Evolutionary conservation across 169 alveolate species (phyloP), one percentile per base, ranked within the genome.

Genomic region (Eimeria zaria): DNA sequence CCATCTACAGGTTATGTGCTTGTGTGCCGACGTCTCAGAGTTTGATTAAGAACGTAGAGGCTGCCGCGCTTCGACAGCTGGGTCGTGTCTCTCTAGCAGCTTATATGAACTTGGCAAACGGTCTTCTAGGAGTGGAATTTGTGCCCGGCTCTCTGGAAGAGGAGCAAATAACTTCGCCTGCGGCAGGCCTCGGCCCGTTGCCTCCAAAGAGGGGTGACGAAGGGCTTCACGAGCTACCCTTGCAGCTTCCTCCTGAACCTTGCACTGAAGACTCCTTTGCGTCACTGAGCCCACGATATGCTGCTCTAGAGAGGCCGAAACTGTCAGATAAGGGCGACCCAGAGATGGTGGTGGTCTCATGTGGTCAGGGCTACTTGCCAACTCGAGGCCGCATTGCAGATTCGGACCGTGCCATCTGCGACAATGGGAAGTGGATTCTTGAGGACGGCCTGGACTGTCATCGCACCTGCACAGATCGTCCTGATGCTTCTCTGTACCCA

Each of bases 381-480:
- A 22, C 76, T 36, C 30, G 89, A 53, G 97, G 81, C 41, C 96
- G 33, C 85, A 97, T 46, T 44, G 93, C n/a, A 48, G 95, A 64
- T 91, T 96, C n/a, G 39, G 91, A 51, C 84, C 96, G 76, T n/a
- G 98, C 89, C 27, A 64, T 78, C 58, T 96, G 97, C 91, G 97
- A 96, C 91, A 89, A 96, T 41, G 97, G 97, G 24, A 84, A 87
- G 46, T 96, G 96, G 96, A 36, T 89, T 27, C 55, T 96, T 30
- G 80, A 96, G 48, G 60, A 44, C 58, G 94, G 85, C 16, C 96
- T 96, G 64, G 93, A 64, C 53, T 96, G 97, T 69, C 91, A 55
- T 30, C 89, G 95, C 83, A 58, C 53, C 44, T 96, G 97, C 76
- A 62, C 80, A 41, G 51, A 36, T 16, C 85, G 22, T 30, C 84